Base-by-base conservation (phyloP, 495 filamentous ascomycete species). In the Aspergillus bertholletiae region DNA sequence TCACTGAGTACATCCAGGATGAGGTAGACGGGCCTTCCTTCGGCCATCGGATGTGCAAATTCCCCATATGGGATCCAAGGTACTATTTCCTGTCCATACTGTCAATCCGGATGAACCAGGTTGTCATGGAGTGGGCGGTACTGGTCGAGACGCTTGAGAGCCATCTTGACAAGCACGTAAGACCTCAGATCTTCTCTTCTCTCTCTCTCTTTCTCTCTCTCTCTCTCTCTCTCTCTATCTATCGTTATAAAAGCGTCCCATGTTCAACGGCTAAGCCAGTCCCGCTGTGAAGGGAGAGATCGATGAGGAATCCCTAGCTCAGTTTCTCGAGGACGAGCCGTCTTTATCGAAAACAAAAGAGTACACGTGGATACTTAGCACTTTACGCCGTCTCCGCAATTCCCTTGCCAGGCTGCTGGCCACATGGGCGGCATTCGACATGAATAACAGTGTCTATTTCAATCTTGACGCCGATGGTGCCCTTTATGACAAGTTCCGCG, bases 41-140 rank as follows among this genome's bases (percentile, higher is more conserved):
- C 7, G 61, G 63, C 23, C 47, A 17, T 21, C 28, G 24, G 17
- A 18, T 35, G 26, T 21, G 46, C 20, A 49, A 59, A 21, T 61
- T 51, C 21, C 63, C 63, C 12, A 53, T 57, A 9, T 64, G 63
- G 63, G 63, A 66, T 34, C 63, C 61, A 17, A 49, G 61, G 28
- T 60, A 61, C 26, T 66, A 62, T 47, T 64, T 61, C 28, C 52
- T 66, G 1, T 40, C 39, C 9, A 57, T 64, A n/a, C 28, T 66
- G 7, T 46, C 58, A 8, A 49, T 55, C 40, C 47, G 62, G 11
- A 55, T 64, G 57, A 47, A 41, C 43, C 63, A 64, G 53, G 54
- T n/a, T 54, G 46, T 28, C 3, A 57, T 54, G 51, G 51, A 54
- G 45, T 54, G 51, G 51, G 32, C 23, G 40, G 51, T 46, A 12